Base-by-base conservation (phyloP, 768 basidiomycete species). In the Kwoniella europaea region DNA sequence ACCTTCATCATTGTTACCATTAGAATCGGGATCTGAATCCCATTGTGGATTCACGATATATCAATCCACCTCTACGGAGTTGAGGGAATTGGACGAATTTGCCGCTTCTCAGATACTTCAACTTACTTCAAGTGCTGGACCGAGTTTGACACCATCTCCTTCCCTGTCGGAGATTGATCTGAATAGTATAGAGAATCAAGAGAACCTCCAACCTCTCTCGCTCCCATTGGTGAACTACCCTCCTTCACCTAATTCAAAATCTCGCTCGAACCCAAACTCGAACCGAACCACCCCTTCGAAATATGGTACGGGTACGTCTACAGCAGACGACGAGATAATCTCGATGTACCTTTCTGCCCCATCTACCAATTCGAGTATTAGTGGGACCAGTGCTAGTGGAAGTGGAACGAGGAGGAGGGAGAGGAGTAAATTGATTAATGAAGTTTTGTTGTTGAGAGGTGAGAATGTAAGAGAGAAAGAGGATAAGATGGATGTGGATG, bases 131-230 rank as follows among this genome's bases (percentile, higher is more conserved):
- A 42, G 29, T 43, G 0, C 35, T 18, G n/a, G 35, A 27, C 10
- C 5, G 1, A 61, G 59, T 46, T 54, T 59, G 7, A n/a, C 2
- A 1, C 54, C 70, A 41, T 35, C 44, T 22, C 27, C 71, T 18
- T 60, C 71, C 44, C 46, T 59, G 4, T 63, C 68, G 42, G 41
- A 56, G 15, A 43, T 61, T 5, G 22, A 63, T 6, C 9, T n/a
- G 42, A 64, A 53, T 53, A 22, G 57, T 44, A 27, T 67, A 24
- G 73, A 79, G 10, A 63, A 79, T 63, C 76, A 74, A 64, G 78
- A 79, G 56, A 79, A 77, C 71, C 76, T 77, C 29, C 69, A 73
- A 65, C 65, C 71, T 35, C 22, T 58, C 18, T n/a, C 69, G 35
- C 22, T 35, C 56, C n/a, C 44, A 15, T 56, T 42, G 20, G 68